Evolutionary conservation across 257 asterid genomes (phyloP), one percentile per base, ranked within the genome.

Genomic region (Primulina eburnea): DNA sequence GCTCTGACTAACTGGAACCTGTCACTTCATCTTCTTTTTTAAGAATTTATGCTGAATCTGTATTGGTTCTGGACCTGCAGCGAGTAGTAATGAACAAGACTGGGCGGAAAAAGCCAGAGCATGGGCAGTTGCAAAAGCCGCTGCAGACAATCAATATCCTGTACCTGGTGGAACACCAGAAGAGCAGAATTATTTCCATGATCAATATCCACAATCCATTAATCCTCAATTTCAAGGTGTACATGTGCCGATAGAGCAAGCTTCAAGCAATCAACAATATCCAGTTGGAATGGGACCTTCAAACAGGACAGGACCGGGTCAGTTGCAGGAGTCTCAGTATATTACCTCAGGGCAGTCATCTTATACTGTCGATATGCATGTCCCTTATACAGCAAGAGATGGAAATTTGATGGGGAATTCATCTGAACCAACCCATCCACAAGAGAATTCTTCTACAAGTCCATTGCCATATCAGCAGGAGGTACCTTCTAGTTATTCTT

Each of bases 401-500:
- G 95, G 88, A 78, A 82, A 79, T 72, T 38, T 68, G 64, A 72
- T 81, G 73, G 90, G 86, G 64, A 88, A 90, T 75, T 77, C 92
- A 71, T 53, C 71, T 72, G 74, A 83, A 72, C 72, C 85, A n/a
- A 84, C 72, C 72, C 77, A 75, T 60, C 89, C 78, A 70, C 85
- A 71, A 65, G 90, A 83, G 71, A 85, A 78, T 70, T 81, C 89
- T 53, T 83, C 95, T 68, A 76, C 79, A 66, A 87, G 81, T 76
- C 82, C 93, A 83, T 75, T 85, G 58, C 84, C 81, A 86, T 93
- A 82, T 84, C 97, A 80, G 99, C 99, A 89, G 99, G 99, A 94
- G 99, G 99, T 94, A 94, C 93, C 99, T 94, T 94, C 96, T 94
- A 91, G 97, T 94, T 94, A 94, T 94, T 88, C 97, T 91, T 89